phyloP scores from a whole-genome alignment of 73 alveolate genomes.

The Durusdinium trenchii region DNA sequence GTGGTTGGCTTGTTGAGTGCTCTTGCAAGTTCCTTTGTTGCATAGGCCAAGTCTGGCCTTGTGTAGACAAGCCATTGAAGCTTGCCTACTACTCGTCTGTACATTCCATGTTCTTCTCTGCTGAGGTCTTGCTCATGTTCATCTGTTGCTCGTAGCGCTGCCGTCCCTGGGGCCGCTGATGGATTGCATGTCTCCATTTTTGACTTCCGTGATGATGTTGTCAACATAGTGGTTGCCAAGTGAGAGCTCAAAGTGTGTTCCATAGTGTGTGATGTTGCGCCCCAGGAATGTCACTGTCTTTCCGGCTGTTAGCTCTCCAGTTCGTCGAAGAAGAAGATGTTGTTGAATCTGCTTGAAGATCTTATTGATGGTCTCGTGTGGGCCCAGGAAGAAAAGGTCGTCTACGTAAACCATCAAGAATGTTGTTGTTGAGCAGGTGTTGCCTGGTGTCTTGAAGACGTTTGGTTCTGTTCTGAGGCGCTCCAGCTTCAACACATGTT shows the following conservation, averaged over 20 bases:
- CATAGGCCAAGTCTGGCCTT: conserved; percentile 18
- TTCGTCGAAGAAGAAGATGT: conserved; percentile 1
- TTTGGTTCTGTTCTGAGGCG: background rate
- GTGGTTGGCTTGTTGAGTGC: background rate
- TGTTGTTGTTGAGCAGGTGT: too few relatives aligned
- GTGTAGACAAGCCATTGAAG: conserved; percentile 36
- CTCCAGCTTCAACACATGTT: background rate
- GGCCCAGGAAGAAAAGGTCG: background rate
- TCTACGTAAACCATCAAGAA: background rate
- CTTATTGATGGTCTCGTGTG: background rate
- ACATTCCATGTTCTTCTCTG: background rate
- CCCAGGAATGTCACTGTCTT: background rate
- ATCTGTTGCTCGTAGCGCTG: background rate
- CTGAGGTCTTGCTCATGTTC: background rate
- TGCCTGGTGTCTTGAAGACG: background rate
- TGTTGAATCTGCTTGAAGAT: background rate
- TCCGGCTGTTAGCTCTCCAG: too few relatives aligned
- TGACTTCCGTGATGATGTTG: background rate
- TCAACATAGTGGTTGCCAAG: background rate
- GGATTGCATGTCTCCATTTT: background rate
- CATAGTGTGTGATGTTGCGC: background rate
- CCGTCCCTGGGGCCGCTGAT: background rate
- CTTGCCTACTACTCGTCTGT: background rate
- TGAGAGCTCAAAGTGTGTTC: background rate
- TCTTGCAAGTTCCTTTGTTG: conserved; percentile 7